phyloP scores from a whole-genome alignment of 768 basidiomycete genomes.

The Trametopsis cervina region DNA sequence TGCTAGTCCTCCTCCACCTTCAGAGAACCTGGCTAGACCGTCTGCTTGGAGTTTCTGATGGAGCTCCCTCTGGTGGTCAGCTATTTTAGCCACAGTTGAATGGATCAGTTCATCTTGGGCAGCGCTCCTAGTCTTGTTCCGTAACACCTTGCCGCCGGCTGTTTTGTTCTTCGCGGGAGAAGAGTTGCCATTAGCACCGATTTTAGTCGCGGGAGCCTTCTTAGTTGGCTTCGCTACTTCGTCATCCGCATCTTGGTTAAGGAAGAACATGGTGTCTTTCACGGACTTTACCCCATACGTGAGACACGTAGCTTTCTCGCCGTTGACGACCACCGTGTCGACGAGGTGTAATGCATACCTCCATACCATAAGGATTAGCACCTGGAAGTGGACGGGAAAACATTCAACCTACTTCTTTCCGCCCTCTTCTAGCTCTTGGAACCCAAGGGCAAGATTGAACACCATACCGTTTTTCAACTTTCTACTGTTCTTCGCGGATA shows the following conservation, averaged over 20 bases:
- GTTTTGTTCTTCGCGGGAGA: constrained; percentile 66
- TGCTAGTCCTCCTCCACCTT: constrained; percentile 64
- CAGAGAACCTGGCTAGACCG: constrained; percentile 79
- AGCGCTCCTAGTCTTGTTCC: constrained; percentile 86
- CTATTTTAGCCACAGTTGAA: constrained; percentile 69
- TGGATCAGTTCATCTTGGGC: constrained; percentile 80
- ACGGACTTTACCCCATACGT: constrained; percentile 80
- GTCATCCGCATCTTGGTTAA: constrained; percentile 54
- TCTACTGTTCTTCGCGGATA: constrained; percentile 75
- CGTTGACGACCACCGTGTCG: constrained; percentile 79
- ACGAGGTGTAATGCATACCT: constrained; percentile 86
- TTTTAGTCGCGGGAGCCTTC: constrained; percentile 39
- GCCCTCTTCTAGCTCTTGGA: constrained; percentile 74
- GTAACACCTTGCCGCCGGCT: constrained; percentile 77
- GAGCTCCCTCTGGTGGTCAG: constrained; percentile 82
- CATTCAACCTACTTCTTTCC: constrained; percentile 73
- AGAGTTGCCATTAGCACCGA: constrained; percentile 52
- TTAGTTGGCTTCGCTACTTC: constrained; percentile 48
- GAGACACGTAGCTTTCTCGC: constrained; percentile 57
- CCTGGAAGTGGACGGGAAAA: too few relatives aligned
- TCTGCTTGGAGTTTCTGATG: constrained; percentile 71
- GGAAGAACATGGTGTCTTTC: constrained; percentile 86
- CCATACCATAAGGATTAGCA: background rate
- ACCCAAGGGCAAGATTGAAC: constrained; percentile 78
- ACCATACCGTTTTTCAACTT: constrained; percentile 75